Evolutionary conservation across 2,329 filamentous ascomycete genomes (phyloP).

Genomic region (Onygena corvina): DNA sequence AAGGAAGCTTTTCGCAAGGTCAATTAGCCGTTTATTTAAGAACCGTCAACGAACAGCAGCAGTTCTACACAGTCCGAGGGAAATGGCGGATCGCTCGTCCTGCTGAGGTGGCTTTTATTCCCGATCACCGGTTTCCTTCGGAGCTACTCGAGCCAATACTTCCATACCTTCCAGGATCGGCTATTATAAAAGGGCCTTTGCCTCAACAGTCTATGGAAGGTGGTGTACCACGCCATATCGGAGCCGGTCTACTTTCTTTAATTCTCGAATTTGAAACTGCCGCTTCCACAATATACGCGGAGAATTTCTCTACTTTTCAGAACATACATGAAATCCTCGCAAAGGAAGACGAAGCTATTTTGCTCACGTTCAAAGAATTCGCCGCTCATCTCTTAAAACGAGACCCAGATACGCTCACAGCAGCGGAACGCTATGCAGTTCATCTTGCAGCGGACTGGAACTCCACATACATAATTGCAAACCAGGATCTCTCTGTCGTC

Average conservation of each 20-base stretch:
- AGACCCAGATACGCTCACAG: constrained; percentile 22
- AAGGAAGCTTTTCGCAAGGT: constrained; percentile 16
- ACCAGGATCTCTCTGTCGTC: constrained; percentile 25
- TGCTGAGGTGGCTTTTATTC: constrained; percentile 36
- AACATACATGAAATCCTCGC: constrained; percentile 30
- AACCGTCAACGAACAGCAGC: constrained; percentile 31
- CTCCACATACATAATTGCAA: constrained; percentile 27
- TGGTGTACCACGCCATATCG: constrained; percentile 30
- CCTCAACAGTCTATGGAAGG: constrained; percentile 31
- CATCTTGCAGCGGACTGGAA: constrained; percentile 25
- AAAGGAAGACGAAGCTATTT: constrained; percentile 25
- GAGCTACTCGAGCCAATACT: constrained; percentile 37
- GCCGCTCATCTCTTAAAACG: constrained; percentile 26
- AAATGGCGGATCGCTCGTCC: constrained; percentile 33
- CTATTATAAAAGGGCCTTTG: constrained; percentile 20
- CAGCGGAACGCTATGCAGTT: constrained; percentile 26
- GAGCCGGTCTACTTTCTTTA: constrained; percentile 26
- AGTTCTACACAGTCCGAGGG: constrained; percentile 34
- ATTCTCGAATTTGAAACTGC: constrained; percentile 27
- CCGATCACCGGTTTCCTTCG: constrained; percentile 39
- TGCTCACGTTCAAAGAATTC: constrained; percentile 29
- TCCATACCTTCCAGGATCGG: constrained; percentile 38
- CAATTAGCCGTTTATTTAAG: constrained; percentile 32
- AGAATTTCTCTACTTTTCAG: constrained; percentile 26
- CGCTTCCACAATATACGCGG: constrained; percentile 26